These are phyloP conservation scores for Aspergillus bridgeri DNA, from an alignment of 495 filamentous ascomycete genomes.

Conservation along the genomic window DNA sequence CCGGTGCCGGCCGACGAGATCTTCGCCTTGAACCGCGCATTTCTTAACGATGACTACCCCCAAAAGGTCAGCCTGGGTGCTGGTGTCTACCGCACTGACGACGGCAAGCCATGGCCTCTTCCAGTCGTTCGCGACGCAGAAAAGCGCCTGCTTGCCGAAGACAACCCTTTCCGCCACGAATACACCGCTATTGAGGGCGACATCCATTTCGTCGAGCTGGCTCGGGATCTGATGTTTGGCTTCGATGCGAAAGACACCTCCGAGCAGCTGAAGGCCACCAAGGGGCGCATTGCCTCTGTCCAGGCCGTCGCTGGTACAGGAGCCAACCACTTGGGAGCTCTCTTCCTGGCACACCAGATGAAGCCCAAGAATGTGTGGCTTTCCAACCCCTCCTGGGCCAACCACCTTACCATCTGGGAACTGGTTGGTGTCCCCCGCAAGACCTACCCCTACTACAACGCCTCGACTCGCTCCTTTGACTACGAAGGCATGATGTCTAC, in stretches of 20 bases:
- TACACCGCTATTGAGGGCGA: conserved; percentile 50
- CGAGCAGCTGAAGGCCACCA: conserved; percentile 23
- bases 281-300: conserved; percentile 40
- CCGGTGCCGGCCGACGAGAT: conserved; percentile 48
- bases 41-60: conserved; percentile 36
- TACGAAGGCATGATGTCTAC: conserved; percentile 47
- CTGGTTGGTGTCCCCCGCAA: conserved; percentile 41
- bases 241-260: conserved; percentile 32
- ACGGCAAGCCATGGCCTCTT: conserved; percentile 52
- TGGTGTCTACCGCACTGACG: conserved; percentile 51
- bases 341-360: conserved; percentile 66
- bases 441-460: conserved; percentile 49
- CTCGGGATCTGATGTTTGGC: conserved; percentile 47
- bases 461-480: conserved; percentile 43
- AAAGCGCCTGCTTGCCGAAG: conserved; percentile 34
- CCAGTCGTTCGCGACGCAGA: conserved; percentile 46
- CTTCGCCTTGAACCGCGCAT: conserved; percentile 46
- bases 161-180: conserved; percentile 44
- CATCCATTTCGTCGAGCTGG: conserved; percentile 37
- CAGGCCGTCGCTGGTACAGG: conserved; percentile 93
- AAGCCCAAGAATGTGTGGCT: conserved; percentile 46
- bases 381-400: conserved; percentile 49
- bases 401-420: conserved; percentile 49
- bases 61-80: conserved; percentile 49
- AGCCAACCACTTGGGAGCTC: conserved; percentile 80